Evolutionary conservation across 2,329 filamentous ascomycete species (phyloP), one percentile per base, ranked within the genome.

Genomic region (Fonsecaea multimorphosa): DNA sequence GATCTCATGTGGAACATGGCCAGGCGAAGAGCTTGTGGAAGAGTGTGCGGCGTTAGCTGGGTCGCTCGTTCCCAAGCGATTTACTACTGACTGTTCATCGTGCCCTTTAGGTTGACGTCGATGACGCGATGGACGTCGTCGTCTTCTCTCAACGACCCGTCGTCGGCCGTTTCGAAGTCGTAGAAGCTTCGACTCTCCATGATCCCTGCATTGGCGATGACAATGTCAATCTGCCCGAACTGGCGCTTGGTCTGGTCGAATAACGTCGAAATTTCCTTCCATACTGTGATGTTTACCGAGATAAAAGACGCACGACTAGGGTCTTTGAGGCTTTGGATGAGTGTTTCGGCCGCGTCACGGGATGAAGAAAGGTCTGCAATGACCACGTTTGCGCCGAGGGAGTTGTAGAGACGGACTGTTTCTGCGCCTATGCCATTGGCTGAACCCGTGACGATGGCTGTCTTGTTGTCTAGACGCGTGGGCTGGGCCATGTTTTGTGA

Each of bases 61-160:
- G n/a, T n/a, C n/a, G n/a, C n/a, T n/a, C 29, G 29, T 31, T 8
- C 29, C 29, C 3, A 31, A 31, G 4, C 5, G 34, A 38, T 3
- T 2, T 14, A 6, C 5, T n/a, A 46, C 56, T 58, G 72, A 81
- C 80, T 81, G 64, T 81, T 82, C 70, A 82, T 73, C 0, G 78
- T 78, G 0, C 80, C 80, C 66, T 79, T 81, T 3, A 81, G 52
- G 71, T 82, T 82, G 2, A 82, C 74, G 67, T 81, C 79, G 54
- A 78, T 71, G 0, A 78, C 75, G 27, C 32, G 54, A 32, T 40
- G 32, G 3, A 46, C 44, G 12, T 57, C 63, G 8, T 1, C 3
- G 19, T 38, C 34, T 29, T 65, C 63, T 29, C 34, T 55, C 9
- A 51, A 36, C 24, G 49, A 11, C n/a, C 63, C 57, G 12, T 54